phyloP scores from a whole-genome alignment of 2,329 filamentous ascomycete genomes.

The Colletotrichum endophyticum region DNA sequence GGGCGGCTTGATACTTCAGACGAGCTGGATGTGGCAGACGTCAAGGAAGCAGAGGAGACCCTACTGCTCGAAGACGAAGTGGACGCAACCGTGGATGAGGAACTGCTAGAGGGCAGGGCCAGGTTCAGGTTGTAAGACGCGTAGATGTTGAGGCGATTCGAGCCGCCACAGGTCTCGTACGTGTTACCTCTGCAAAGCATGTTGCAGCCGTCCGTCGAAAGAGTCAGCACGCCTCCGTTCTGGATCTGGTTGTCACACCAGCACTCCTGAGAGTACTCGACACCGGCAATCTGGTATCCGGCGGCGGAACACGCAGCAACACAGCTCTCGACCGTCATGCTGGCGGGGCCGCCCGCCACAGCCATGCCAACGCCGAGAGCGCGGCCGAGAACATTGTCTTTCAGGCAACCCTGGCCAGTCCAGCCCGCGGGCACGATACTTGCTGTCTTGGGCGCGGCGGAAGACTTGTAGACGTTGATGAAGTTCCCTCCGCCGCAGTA shows the following conservation, averaged over 20 bases:
- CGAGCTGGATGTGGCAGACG: background rate
- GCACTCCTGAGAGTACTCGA: conserved; percentile 43
- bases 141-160: conserved; percentile 36
- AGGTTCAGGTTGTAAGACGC: background rate
- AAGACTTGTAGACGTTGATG: no score
- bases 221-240: conserved; percentile 23
- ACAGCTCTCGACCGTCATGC: no score
- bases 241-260: conserved; percentile 37
- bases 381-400: no score
- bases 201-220: conserved; percentile 30
- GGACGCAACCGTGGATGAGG: background rate
- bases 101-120: background rate
- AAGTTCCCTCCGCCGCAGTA: conserved; percentile 17
- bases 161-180: conserved; percentile 35
- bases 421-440: no score
- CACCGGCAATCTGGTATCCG: conserved; percentile 31
- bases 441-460: no score
- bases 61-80: background rate
- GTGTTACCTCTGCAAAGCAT: conserved; percentile 35
- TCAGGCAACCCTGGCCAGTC: no score
- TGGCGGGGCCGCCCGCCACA: no score
- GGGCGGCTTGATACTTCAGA: background rate
- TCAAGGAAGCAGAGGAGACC: background rate
- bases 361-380: no score
- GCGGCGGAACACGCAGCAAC: no score